These are phyloP conservation scores for Talaromyces sp. DNA, from an alignment of 2,329 filamentous ascomycete genomes.

Conservation along the genomic window DNA sequence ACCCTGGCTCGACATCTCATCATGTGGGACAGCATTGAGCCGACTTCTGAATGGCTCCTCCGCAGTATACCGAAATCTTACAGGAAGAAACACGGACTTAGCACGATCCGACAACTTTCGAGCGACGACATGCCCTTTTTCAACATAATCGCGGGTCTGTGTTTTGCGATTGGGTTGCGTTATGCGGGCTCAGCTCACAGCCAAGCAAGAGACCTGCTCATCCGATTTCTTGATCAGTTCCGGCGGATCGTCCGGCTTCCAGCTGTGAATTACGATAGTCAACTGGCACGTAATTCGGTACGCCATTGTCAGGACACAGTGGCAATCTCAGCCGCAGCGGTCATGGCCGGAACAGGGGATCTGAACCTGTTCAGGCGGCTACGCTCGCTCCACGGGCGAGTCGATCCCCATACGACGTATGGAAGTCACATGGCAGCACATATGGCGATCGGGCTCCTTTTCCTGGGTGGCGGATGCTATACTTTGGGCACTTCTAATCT, in stretches of 20 bases:
- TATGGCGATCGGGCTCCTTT: constrained; percentile 84
- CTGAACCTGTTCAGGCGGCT: constrained; percentile 78
- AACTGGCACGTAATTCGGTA: constrained; percentile 75
- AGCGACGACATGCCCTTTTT: constrained; percentile 88
- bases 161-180: constrained; percentile 71
- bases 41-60: constrained; percentile 71
- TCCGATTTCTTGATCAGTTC: constrained; percentile 82
- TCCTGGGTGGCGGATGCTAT: constrained; percentile 86
- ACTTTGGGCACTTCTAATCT: constrained; percentile 87
- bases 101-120: constrained; percentile 59
- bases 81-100: constrained; percentile 59
- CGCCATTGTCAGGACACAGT: constrained; percentile 89
- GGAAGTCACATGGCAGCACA: constrained; percentile 92
- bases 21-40: constrained; percentile 80
- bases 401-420: constrained; percentile 80
- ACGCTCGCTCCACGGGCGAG: constrained; percentile 80
- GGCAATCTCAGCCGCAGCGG: constrained; percentile 74
- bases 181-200: constrained; percentile 70
- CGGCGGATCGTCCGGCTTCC: constrained; percentile 69
- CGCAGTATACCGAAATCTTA: constrained; percentile 70
- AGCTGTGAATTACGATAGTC: constrained; percentile 71
- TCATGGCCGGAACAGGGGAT: constrained; percentile 96
- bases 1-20: constrained; percentile 89
- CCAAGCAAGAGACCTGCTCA: constrained; percentile 72
- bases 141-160: constrained; percentile 84